Percentiles rank a stretch among this genome's conserved stretches.
Evolutionary conservation across 345 rosid genomes (phyloP).

Genomic region (Orychophragmus violaceus): DNA sequence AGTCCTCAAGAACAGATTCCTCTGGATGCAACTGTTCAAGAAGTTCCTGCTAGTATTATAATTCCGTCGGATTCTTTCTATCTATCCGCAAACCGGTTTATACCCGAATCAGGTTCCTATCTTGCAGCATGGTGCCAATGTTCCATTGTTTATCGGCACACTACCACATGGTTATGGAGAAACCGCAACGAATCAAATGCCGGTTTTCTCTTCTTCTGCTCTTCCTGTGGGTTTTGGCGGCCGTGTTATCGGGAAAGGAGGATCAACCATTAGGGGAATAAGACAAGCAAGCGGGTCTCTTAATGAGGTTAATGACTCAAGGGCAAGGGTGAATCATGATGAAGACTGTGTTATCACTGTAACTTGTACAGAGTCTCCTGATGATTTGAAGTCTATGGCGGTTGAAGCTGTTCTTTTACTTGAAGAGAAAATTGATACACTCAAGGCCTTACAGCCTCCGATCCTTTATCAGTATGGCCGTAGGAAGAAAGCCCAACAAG

Average conservation of each 20-base stretch:
- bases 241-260: conserved; percentile 96
- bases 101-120: conserved; percentile 62
- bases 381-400: conserved; percentile 90
- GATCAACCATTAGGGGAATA: conserved; percentile 77
- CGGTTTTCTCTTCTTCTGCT: conserved; percentile 59
- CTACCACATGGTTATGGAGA: conserved; percentile 69
- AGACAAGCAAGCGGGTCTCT: conserved; percentile 89
- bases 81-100: conserved; percentile 65
- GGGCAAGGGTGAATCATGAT: conserved; percentile 54
- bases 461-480: too few species aligned
- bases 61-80: conserved; percentile 82
- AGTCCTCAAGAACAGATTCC: conserved; percentile 81
- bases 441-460: too few species aligned
- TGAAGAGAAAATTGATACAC: conserved; percentile 52
- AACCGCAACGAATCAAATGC: conserved; percentile 48
- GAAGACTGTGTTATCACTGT: conserved; percentile 64
- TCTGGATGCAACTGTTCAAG: conserved; percentile 64
- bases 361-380: conserved; percentile 71
- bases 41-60: conserved; percentile 64
- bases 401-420: conserved; percentile 89
- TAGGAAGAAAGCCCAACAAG: too few species aligned
- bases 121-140: conserved; percentile 45
- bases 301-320: conserved; percentile 78
- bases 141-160: conserved; percentile 60
- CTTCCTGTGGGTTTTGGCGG: conserved; percentile 82